phyloP scores from a whole-genome alignment of 306 rosid species.

The Delonix regia region DNA sequence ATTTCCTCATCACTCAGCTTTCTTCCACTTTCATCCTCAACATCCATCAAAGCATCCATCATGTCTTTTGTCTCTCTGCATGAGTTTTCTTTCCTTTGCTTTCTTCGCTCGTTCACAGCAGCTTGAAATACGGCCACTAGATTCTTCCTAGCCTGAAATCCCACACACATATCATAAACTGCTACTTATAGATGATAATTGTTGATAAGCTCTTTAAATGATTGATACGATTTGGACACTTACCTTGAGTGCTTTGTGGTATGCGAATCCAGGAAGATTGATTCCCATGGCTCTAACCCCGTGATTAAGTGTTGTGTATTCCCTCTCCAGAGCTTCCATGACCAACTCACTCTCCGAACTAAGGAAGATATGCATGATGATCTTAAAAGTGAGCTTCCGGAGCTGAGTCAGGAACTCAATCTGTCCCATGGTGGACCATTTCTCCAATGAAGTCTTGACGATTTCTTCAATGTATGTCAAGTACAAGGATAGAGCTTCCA shows the following conservation, averaged over 20 bases:
- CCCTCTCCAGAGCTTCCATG: constrained; percentile 76
- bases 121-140: constrained; percentile 70
- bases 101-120: constrained; percentile 61
- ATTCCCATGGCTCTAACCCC: constrained; percentile 91
- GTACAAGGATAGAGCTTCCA: constrained; percentile 71
- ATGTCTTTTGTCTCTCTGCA: constrained; percentile 56
- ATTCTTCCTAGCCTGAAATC: constrained; percentile 70
- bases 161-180: neutral
- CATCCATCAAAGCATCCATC: constrained; percentile 87
- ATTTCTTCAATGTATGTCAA: constrained; percentile 63
- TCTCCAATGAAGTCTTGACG: constrained; percentile 62
- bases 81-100: constrained; percentile 26
- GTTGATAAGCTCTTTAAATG: no score
- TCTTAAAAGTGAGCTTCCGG: constrained; percentile 72
- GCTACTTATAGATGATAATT: no score
- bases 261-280: constrained; percentile 90
- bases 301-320: constrained; percentile 69
- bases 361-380: constrained; percentile 84
- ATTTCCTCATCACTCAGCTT: constrained; percentile 66
- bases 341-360: constrained; percentile 71
- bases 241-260: constrained; percentile 79
- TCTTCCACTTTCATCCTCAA: constrained; percentile 76
- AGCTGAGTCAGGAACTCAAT: constrained; percentile 74
- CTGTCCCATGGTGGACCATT: constrained; percentile 69
- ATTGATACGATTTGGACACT: neutral